These are phyloP conservation scores for Arthroderma sp. DNA, from an alignment of 2,329 filamentous ascomycete genomes.

Conservation along the genomic window DNA sequence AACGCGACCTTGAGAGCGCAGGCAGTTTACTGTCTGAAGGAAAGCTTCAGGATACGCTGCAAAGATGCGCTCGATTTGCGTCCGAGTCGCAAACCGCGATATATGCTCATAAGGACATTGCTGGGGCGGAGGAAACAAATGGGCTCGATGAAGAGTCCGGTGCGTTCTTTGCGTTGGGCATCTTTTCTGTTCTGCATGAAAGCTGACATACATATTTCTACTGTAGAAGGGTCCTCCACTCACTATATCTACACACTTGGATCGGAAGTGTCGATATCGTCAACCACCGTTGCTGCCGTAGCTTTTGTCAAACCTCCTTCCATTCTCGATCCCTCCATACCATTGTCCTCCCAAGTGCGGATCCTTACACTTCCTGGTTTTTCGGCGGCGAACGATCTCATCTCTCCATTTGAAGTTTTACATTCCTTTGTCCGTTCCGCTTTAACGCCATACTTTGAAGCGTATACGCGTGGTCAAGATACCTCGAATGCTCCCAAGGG, in stretches of 20 bases:
- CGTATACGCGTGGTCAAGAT: conserved; percentile 75
- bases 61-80: conserved; percentile 79
- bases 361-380: conserved; percentile 83
- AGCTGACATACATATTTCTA: background rate
- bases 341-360: conserved; percentile 78
- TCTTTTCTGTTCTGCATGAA: background rate
- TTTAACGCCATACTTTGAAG: conserved; percentile 92
- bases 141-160: conserved; percentile 26
- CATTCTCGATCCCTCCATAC: conserved; percentile 70
- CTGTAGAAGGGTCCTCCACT: conserved; percentile 5
- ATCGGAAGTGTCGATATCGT: conserved; percentile 61
- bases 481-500: conserved; percentile 51
- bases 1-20: conserved; percentile 62
- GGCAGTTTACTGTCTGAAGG: conserved; percentile 70
- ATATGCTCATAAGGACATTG: conserved; percentile 61
- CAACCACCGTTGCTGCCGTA: conserved; percentile 66
- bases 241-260: conserved; percentile 66
- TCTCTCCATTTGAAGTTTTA: conserved; percentile 81
- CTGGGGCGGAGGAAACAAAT: conserved; percentile 37
- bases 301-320: conserved; percentile 80
- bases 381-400: conserved; percentile 53
- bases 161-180: conserved; percentile 16
- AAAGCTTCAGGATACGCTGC: conserved; percentile 63
- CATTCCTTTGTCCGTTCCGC: conserved; percentile 86
- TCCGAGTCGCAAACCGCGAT: conserved; percentile 75